Conservation (phyloP, 75 land plant species). For the Pinus albicaulis region DNA sequence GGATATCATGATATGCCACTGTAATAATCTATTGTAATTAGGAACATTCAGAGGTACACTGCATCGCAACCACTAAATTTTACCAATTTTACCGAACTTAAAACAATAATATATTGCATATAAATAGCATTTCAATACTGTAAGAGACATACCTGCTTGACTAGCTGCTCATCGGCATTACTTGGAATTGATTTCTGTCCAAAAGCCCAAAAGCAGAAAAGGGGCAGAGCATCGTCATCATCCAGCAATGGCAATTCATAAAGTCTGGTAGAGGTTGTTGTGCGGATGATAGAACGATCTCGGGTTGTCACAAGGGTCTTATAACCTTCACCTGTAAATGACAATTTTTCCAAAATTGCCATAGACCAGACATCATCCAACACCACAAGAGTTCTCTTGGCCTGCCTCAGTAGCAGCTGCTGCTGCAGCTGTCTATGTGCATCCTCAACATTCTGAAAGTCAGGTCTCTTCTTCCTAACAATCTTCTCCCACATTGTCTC, state of each 20-base stretch:
- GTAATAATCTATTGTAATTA: background rate
- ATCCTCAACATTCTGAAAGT: constrained; percentile 1
- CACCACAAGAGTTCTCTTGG: background rate
- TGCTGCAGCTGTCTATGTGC: background rate
- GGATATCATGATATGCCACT: too few species aligned
- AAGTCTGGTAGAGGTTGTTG: background rate
- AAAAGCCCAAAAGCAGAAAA: background rate
- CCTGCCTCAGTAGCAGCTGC: background rate
- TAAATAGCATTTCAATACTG: too few species aligned
- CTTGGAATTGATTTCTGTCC: constrained; percentile 1
- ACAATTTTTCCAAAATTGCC: background rate
- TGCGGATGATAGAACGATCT: background rate
- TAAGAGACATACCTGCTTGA: background rate
- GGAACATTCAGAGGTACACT: background rate
- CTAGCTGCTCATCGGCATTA: background rate
- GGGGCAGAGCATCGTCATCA: too few species aligned
- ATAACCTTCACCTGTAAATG: background rate
- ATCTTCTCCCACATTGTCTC: constrained; percentile 2
- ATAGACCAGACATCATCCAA: constrained; percentile 2
- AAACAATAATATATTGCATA: too few species aligned
- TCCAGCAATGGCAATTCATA: background rate
- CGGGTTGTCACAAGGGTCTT: background rate
- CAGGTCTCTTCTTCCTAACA: background rate
- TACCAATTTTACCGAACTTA: constrained; percentile 14
- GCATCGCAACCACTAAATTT: background rate